phyloP scores from a whole-genome alignment of 2,329 filamentous ascomycete genomes.

The Trichoderma gracile region DNA sequence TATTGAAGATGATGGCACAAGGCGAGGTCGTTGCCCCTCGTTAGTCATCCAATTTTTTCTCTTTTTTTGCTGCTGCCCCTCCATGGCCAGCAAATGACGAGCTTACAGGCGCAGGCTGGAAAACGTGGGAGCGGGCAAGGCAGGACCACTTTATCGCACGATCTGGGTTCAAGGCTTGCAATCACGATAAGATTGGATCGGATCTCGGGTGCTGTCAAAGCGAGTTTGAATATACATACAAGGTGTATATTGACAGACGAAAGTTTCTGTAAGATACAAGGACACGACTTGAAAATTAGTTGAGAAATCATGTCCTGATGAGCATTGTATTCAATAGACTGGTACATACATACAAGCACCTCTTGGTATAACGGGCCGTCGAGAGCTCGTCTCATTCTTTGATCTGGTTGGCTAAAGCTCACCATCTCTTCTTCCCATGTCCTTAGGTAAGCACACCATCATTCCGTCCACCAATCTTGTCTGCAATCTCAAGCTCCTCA shows the following conservation, averaged over 20 bases:
- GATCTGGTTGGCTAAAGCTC: too few relatives aligned
- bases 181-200: constrained; percentile 16
- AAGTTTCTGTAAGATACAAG: too few relatives aligned
- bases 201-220: not conserved
- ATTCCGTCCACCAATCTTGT: too few relatives aligned
- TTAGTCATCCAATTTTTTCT: not conserved
- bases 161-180: constrained; percentile 5
- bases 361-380: too few relatives aligned
- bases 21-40: constrained; percentile 3
- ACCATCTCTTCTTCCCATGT: too few relatives aligned
- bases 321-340: too few relatives aligned
- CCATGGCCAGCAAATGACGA: constrained; percentile 12
- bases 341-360: too few relatives aligned
- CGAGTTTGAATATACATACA: not conserved
- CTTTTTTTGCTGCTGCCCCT: not conserved
- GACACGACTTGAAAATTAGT: too few relatives aligned
- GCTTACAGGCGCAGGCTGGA: not conserved
- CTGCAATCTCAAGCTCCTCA: not conserved
- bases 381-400: too few relatives aligned
- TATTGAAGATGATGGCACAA: not conserved
- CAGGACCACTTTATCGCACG: constrained; percentile 2
- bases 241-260: not conserved
- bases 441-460: too few relatives aligned
- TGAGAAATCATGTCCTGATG: too few relatives aligned
- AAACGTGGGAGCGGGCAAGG: constrained; percentile 16